Percentiles rank a stretch among this genome's conserved stretches.
Conservation (phyloP, 768 basidiomycete species). For the Termitomyces sp. region DNA sequence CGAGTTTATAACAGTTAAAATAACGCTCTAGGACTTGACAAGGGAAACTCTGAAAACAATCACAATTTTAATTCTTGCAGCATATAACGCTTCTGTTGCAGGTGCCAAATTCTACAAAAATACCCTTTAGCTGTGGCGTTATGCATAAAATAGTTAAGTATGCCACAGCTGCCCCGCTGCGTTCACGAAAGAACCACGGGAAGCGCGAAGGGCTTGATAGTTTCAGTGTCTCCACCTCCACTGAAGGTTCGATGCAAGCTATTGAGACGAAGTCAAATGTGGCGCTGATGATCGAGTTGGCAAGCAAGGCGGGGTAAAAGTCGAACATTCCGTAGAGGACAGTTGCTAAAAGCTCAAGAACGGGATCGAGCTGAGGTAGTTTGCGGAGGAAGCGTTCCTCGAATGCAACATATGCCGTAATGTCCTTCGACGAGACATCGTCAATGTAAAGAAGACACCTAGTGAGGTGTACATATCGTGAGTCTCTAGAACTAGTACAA, state of each 20-base stretch:
- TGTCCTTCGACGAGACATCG: constrained; percentile 10
- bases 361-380: constrained; percentile 15
- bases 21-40: background rate
- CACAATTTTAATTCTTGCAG: background rate
- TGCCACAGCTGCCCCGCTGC: constrained; percentile 13
- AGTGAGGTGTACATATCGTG: background rate
- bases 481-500: background rate
- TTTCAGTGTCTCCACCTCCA: constrained; percentile 2
- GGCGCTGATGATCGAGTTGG: constrained; percentile 15
- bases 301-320: constrained; percentile 12
- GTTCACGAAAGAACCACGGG: constrained; percentile 18
- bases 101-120: background rate
- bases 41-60: background rate
- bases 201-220: constrained; percentile 10
- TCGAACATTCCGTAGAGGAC: constrained; percentile 12
- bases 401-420: constrained; percentile 8
- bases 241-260: constrained; percentile 13
- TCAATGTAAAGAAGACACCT: constrained; percentile 20
- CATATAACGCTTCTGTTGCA: constrained; percentile 3
- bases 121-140: background rate
- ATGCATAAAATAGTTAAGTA: background rate
- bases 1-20: background rate
- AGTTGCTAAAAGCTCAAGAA: constrained; percentile 11
- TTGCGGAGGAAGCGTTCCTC: constrained; percentile 14
- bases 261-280: constrained; percentile 15